phyloP scores from a whole-genome alignment of 371 early-diverging fungal genomes.

The Rhizopus sp. region DNA sequence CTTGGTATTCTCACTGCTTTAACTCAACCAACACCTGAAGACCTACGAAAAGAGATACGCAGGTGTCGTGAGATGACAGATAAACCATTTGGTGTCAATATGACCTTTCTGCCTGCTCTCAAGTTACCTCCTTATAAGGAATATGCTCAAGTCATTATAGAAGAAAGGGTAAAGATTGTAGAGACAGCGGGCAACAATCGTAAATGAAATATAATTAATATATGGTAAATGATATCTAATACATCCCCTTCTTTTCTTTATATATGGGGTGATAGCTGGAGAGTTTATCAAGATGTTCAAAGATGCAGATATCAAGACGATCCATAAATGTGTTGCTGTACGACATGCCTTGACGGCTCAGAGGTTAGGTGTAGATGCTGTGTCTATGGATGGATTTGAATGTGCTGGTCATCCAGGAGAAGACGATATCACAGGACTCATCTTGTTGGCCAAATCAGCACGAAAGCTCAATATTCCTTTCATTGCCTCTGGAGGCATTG shows the following conservation, averaged over 20 bases:
- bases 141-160: slow-evolving; percentile 73
- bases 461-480: slow-evolving; percentile 62
- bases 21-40: slow-evolving; percentile 81
- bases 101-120: slow-evolving; percentile 63
- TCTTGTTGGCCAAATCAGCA: slow-evolving; percentile 71
- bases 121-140: slow-evolving; percentile 76
- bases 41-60: slow-evolving; percentile 67
- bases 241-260: not conserved
- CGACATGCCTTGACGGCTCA: slow-evolving; percentile 71
- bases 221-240: not conserved
- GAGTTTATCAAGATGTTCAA: slow-evolving; percentile 72
- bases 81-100: slow-evolving; percentile 79
- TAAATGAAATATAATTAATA: slow-evolving; percentile 23
- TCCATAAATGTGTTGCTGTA: slow-evolving; percentile 78
- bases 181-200: slow-evolving; percentile 68
- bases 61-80: slow-evolving; percentile 72
- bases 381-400: slow-evolving; percentile 78
- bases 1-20: slow-evolving; percentile 91
- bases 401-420: slow-evolving; percentile 86
- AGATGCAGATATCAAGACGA: slow-evolving; percentile 63
- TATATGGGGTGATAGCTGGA: slow-evolving; percentile 39
- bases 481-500: slow-evolving; percentile 80
- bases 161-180: slow-evolving; percentile 73
- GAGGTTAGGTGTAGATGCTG: slow-evolving; percentile 56
- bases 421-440: slow-evolving; percentile 72